Conservation (phyloP, 2,329 filamentous ascomycete genomes). For the Teratosphaeria epicoccoides region DNA sequence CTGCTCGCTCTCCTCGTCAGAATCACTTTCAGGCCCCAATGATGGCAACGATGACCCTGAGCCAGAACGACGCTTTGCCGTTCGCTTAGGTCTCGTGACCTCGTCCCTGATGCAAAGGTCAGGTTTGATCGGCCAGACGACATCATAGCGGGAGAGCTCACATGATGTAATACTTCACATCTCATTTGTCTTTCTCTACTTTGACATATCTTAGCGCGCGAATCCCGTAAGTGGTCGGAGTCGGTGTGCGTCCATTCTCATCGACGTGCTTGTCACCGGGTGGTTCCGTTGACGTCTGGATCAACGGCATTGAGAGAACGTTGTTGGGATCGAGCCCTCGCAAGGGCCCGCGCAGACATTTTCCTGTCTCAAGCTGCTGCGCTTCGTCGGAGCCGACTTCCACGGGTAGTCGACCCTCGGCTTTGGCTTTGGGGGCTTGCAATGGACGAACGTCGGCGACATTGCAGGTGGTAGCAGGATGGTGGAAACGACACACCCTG, state of each 20-base stretch:
- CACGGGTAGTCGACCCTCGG: not conserved
- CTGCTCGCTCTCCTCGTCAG: not conserved
- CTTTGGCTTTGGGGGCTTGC: not conserved
- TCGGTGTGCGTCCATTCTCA: not conserved
- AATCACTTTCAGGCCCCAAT: not conserved
- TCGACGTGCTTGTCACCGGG: not conserved
- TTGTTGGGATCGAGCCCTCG: not conserved
- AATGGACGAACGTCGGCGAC: not conserved
- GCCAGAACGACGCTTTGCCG: not conserved
- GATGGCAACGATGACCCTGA: not conserved
- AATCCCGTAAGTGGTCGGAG: not conserved
- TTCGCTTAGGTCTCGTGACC: conserved; percentile 11
- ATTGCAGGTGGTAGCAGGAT: not conserved
- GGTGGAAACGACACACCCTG: not conserved
- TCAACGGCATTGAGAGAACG: not conserved
- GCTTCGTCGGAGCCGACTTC: not conserved
- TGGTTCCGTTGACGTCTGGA: not conserved
- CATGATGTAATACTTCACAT: conserved; percentile 19
- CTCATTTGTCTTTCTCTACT: conserved; percentile 6
- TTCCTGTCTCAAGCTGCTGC: not conserved
- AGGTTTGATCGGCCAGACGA: no score
- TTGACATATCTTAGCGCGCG: conserved; percentile 8
- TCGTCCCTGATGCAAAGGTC: conserved; percentile 6
- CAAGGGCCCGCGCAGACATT: not conserved
- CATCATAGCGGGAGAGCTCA: not conserved